phyloP scores from a whole-genome alignment of 495 filamentous ascomycete species.

The Daldinia childiae region DNA sequence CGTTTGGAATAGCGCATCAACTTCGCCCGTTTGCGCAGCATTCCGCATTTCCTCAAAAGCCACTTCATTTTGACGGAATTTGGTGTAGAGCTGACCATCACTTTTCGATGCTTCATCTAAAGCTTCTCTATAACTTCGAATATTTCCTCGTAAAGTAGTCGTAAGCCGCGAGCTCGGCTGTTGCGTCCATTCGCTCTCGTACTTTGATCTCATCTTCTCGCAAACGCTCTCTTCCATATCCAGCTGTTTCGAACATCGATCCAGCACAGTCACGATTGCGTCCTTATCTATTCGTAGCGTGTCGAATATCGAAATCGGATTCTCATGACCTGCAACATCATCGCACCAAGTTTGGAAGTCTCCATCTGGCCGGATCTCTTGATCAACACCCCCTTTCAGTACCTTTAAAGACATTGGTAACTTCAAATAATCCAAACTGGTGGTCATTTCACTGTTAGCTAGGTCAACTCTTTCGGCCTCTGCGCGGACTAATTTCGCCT shows the following conservation, averaged over 20 bases:
- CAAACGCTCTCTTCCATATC: slow-evolving; percentile 98
- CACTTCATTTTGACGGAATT: slow-evolving; percentile 80
- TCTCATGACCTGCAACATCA: slow-evolving; percentile 84
- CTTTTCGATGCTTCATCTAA: slow-evolving; percentile 89
- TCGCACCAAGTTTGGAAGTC: slow-evolving; percentile 94
- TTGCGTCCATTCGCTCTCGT: slow-evolving; percentile 95
- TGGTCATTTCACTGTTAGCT: slow-evolving; percentile 93
- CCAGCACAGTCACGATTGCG: slow-evolving; percentile 72
- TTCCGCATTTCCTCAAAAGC: slow-evolving; percentile 96
- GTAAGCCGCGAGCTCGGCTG: slow-evolving; percentile 92
- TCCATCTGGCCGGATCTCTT: slow-evolving; percentile 86
- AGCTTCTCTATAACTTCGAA: slow-evolving; percentile 85
- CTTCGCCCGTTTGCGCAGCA: slow-evolving; percentile 87
- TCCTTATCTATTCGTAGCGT: slow-evolving; percentile 79
- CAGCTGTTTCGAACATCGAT: slow-evolving; percentile 82
- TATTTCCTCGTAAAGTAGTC: slow-evolving; percentile 83
- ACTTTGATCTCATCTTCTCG: slow-evolving; percentile 99
- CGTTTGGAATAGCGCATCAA: slow-evolving; percentile 86
- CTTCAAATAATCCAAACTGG: slow-evolving; percentile 92
- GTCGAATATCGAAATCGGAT: slow-evolving; percentile 77
- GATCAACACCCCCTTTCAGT: slow-evolving; percentile 90
- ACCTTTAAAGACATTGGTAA: slow-evolving; percentile 89
- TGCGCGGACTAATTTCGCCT: slow-evolving; percentile 92
- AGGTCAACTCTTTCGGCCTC: slow-evolving; percentile 92
- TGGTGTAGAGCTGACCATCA: slow-evolving; percentile 84